Conservation (phyloP, 1,139 yeast genomes). For the Chernovozyma aurita region DNA sequence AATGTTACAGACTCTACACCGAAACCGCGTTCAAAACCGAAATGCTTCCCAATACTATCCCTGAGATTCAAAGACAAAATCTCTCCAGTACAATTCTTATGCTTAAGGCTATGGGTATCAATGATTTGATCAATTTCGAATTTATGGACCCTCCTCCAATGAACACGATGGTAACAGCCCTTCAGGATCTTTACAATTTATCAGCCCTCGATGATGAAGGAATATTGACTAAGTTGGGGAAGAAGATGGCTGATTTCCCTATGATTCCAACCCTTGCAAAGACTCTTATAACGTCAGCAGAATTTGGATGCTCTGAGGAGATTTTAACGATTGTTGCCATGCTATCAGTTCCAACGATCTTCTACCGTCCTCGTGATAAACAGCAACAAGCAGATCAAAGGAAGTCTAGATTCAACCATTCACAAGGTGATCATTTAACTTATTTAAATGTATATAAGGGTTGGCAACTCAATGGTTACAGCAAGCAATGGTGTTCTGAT, state of each 20-base stretch:
- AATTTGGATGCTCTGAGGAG: conserved; percentile 76
- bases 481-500: conserved; percentile 75
- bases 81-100: conserved; percentile 78
- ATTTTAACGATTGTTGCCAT: conserved; percentile 82
- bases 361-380: conserved; percentile 79
- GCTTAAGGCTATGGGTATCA: conserved; percentile 94
- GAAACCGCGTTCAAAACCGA: conserved; percentile 65
- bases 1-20: conserved; percentile 71
- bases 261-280: conserved; percentile 92
- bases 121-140: conserved; percentile 73
- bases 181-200: conserved; percentile 78
- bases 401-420: conserved; percentile 70
- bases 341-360: conserved; percentile 84
- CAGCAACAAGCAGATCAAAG: conserved; percentile 70
- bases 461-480: conserved; percentile 64
- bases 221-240: conserved; percentile 66
- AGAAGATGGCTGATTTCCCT: conserved; percentile 87
- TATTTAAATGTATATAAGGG: conserved; percentile 72
- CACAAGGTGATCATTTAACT: conserved; percentile 85
- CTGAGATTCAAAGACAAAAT: conserved; percentile 92
- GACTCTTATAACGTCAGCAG: conserved; percentile 70
- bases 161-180: conserved; percentile 68
- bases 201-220: conserved; percentile 84
- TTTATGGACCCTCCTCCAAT: conserved; percentile 95
- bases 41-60: conserved; percentile 80